Conservation (phyloP, 805 yeast species). For the Metschnikowia anglica region DNA sequence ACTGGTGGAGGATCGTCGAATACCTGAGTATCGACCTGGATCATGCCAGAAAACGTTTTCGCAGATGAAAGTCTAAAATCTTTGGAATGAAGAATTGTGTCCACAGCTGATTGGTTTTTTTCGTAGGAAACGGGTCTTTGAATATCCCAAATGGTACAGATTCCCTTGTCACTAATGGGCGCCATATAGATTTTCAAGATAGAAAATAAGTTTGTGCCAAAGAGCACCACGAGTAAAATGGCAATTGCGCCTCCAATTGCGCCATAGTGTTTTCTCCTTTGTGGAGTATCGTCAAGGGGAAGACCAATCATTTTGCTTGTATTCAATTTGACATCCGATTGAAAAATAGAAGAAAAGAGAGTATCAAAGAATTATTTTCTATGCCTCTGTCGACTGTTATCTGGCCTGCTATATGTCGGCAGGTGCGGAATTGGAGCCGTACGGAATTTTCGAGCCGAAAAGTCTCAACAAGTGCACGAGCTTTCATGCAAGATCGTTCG, state of each 20-base stretch:
- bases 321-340: too few species aligned
- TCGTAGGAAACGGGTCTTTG: conserved; percentile 27
- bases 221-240: conserved; percentile 19
- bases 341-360: too few species aligned
- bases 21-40: conserved; percentile 22
- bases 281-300: conserved; percentile 16
- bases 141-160: conserved; percentile 18
- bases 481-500: too few species aligned
- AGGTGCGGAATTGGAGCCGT: too few species aligned
- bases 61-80: conserved; percentile 13
- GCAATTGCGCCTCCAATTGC: conserved; percentile 6
- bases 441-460: too few species aligned
- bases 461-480: too few species aligned
- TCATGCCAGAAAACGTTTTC: conserved; percentile 16
- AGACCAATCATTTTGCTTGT: conserved; percentile 21
- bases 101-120: conserved; percentile 32
- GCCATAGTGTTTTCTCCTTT: conserved; percentile 15
- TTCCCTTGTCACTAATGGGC: conserved; percentile 18
- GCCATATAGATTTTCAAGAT: conserved; percentile 20
- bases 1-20: conserved; percentile 21
- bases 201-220: conserved; percentile 24
- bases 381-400: not conserved
- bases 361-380: not conserved
- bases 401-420: too few species aligned
- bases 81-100: conserved; percentile 14